Base-by-base conservation (phyloP, 176 grass and related monocot genomes). In the Ananas comosus region DNA sequence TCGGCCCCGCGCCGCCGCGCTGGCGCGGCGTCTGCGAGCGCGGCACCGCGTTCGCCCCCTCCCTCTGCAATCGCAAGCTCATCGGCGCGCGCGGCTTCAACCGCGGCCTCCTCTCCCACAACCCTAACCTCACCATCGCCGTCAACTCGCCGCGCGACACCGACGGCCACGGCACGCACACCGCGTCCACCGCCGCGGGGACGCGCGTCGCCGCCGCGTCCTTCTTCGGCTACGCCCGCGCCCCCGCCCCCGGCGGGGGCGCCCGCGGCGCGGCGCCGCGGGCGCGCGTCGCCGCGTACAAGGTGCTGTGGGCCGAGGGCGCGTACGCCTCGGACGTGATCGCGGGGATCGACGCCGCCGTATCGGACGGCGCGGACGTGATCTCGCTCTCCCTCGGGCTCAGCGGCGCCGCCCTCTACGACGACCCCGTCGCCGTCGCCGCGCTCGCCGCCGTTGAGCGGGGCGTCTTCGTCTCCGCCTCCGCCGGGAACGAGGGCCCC, bases 21-120 rank as follows among this genome's bases (percentile, higher is more conserved):
- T 89, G 87, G 87, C 80, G 74, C 21, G 87, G 82, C 14, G 0
- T 19, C 0, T 89, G 87, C 2, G 91, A 88, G 56, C 71, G 72
- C 0, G 84, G 91, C n/a, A 54, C 58, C 28, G 50, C 58, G 1
- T 95, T 90, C 71, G 71, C 65, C 12, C 4, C 65, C 8, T 77
- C 78, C 48, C 14, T 78, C 16, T 96, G 91, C 85, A 96, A 88
- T 70, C 67, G 85, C 22, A 96, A 91, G 80, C 84, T 96, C 51
- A 88, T 96, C 70, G 91, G 91, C 0, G 87, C 87, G 1, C 81
- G 87, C 17, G 63, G 18, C 16, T 96, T 96, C 74, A 85, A 91
- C 82, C 78, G 76, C 66, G 87, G 82, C 27, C 12, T 85, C 13
- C 17, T 83, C 16, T 76, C 84, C 2, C 50, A 64, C 16, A 82